Evolutionary conservation across 768 basidiomycete genomes (phyloP), one percentile per base, ranked within the genome.

Genomic region (Leccinum obscurum): DNA sequence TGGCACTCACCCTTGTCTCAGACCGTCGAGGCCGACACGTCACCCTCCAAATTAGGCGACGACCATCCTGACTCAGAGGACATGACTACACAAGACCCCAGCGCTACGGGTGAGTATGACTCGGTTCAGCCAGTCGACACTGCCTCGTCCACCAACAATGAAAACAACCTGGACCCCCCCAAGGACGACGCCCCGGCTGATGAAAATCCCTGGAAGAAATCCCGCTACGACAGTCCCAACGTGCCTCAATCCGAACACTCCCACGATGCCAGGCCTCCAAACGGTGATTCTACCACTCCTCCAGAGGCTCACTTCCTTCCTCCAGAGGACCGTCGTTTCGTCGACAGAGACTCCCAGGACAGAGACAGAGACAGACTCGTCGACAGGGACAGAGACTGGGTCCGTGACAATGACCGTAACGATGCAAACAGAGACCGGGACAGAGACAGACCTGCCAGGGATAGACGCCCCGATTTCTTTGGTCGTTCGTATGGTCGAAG

Each of bases 401-500:
- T 77, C n/a, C 70, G 74, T 54, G 78, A 79, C 17, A 70, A 72
- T 56, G 66, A 73, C n/a, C 70, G 66, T 57, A 59, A 66, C 53
- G 66, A 68, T 15, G 1, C 62, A 7, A 30, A n/a, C 55, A 68
- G 68, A 61, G 72, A 70, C 53, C 71, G 69, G 39, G 74, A 74
- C 57, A 72, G 74, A 61, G 78, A 73, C 41, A 64, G 72, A 55
- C 71, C 76, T 13, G 35, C 55, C 55, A 64, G 70, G n/a, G 69
- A 78, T n/a, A 76, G 75, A 54, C 75, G 78, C 26, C 68, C 75
- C 44, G 77, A 78, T 24, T 73, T 74, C 49, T 69, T 69, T 61
- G 74, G 73, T 52, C 77, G 75, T 59, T 76, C 74, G 50, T 80
- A 76, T 62, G 78, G 71, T 58, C 76, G 70, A 67, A 73, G 68